A percentile compares a stretch with the other conserved stretches of the same genome.
These are phyloP conservation scores for Nothophytophthora sp. DNA, from an alignment of 352 stramenopile genomes.

Conservation along the genomic window DNA sequence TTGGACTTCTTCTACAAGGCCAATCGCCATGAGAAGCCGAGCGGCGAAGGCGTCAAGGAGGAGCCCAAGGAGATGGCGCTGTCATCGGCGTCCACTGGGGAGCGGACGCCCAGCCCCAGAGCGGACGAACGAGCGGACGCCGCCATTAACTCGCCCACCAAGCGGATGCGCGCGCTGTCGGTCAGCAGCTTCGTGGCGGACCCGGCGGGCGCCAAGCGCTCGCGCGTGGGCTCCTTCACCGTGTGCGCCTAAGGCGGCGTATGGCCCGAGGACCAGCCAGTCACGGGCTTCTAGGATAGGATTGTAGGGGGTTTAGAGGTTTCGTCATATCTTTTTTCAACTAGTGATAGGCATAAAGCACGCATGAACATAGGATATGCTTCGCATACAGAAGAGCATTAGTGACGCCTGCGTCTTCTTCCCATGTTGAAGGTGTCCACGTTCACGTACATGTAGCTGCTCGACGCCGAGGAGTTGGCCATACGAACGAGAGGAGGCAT, in stretches of 20 bases:
- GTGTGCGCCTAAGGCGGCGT: slow-evolving; percentile 26
- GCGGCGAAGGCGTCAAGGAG: slow-evolving; percentile 32
- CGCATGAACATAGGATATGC: no score
- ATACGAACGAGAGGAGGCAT: no score
- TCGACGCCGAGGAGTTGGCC: no score
- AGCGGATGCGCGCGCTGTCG: slow-evolving; percentile 74
- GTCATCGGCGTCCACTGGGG: slow-evolving; percentile 8
- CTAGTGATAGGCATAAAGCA: no score
- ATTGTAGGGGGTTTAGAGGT: no score
- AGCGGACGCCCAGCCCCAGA: slow-evolving; percentile 10
- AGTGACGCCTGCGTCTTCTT: no score
- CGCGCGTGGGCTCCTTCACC: slow-evolving; percentile 64
- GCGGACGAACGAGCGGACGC: slow-evolving; percentile 35
- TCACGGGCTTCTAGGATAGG: no score
- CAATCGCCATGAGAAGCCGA: slow-evolving; percentile 59
- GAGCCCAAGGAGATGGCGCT: slow-evolving; percentile 17
- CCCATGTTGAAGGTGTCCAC: no score
- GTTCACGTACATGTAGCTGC: no score
- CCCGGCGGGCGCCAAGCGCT: slow-evolving; percentile 56
- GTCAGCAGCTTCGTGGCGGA: slow-evolving; percentile 59
- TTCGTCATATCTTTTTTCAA: no score
- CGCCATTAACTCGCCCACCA: slow-evolving; percentile 63
- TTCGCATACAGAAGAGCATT: no score
- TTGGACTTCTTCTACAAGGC: slow-evolving; percentile 86
- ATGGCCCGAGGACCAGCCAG: slow-evolving; percentile 1